phyloP scores from a whole-genome alignment of 306 rosid genomes.

The Rubus idaeus region DNA sequence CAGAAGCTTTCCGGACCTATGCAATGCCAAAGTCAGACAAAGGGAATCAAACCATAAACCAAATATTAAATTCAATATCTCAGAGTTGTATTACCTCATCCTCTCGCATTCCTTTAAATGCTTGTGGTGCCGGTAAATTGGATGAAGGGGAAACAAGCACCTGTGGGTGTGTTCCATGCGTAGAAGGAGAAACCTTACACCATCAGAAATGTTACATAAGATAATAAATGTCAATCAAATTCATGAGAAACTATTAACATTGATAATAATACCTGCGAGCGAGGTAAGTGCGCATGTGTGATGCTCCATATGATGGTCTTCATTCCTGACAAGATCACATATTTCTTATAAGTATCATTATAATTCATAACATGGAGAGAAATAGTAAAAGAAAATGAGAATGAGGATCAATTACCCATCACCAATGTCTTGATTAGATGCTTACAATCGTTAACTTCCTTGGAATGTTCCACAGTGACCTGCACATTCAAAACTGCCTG shows the following conservation, averaged over 20 bases:
- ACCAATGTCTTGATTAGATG: slow-evolving; percentile 94
- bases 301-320: slow-evolving; percentile 99
- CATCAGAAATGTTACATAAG: slow-evolving; percentile 41
- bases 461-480: slow-evolving; percentile 85
- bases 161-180: slow-evolving; percentile 57
- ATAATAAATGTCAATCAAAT: slow-evolving; percentile 25
- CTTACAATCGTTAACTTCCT: slow-evolving; percentile 94
- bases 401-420: slow-evolving; percentile 72
- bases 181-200: slow-evolving; percentile 50
- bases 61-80: slow-evolving; percentile 22
- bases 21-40: slow-evolving; percentile 33
- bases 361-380: neutral
- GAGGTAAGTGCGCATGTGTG: slow-evolving; percentile 93
- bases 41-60: slow-evolving; percentile 24
- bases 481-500: slow-evolving; percentile 97
- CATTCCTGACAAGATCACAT: slow-evolving; percentile 65
- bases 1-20: slow-evolving; percentile 93
- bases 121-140: slow-evolving; percentile 72
- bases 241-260: slow-evolving; percentile 15
- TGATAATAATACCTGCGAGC: slow-evolving; percentile 73
- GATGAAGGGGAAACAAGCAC: slow-evolving; percentile 75
- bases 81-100: slow-evolving; percentile 69
- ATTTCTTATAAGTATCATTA: neutral
- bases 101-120: slow-evolving; percentile 94
- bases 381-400: neutral